Evolutionary conservation across 139 green algal species (phyloP).

Genomic region (Chlorella sp.): DNA sequence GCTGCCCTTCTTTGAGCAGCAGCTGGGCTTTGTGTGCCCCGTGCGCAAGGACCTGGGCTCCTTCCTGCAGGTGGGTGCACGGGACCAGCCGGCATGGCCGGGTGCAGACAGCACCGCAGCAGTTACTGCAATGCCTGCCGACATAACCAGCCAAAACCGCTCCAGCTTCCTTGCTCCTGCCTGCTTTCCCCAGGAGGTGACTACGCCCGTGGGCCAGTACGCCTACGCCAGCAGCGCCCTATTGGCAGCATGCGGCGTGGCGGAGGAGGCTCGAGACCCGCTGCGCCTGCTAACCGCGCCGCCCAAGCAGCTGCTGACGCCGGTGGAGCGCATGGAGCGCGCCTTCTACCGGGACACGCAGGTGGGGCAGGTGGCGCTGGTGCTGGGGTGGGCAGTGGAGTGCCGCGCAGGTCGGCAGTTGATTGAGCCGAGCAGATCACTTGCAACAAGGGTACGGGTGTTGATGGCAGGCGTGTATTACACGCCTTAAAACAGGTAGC

Average conservation of each 20-base stretch:
- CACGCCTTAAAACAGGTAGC: too few relatives aligned
- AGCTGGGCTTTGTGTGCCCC: conserved; percentile 72
- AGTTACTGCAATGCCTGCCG: too few relatives aligned
- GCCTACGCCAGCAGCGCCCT: conserved; percentile 37
- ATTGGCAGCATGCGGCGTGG: conserved; percentile 21
- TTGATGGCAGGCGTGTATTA: too few relatives aligned
- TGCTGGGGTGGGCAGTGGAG: too few relatives aligned
- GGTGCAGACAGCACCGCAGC: too few relatives aligned
- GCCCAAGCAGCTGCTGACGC: conserved; percentile 32
- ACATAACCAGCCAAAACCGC: too few relatives aligned
- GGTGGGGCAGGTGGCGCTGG: too few relatives aligned
- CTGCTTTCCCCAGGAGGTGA: conserved; percentile 65
- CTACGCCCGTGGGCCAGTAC: conserved; percentile 41
- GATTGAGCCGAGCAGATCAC: too few relatives aligned
- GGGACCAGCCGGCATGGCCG: too few relatives aligned
- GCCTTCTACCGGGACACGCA: conserved; percentile 33
- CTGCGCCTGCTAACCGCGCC: conserved; percentile 18
- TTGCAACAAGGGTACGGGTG: too few relatives aligned
- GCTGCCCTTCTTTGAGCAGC: conserved; percentile 63
- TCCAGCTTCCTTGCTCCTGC: too few relatives aligned
- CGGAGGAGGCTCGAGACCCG: conserved; percentile 3
- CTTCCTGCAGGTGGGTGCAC: conserved; percentile 69
- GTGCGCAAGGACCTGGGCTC: conserved; percentile 72
- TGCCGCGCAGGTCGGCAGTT: too few relatives aligned
- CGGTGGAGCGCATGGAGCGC: conserved; percentile 30